These are phyloP conservation scores for Debaryomyces coudertii DNA, from an alignment of 1,139 yeast species.

Conservation along the genomic window DNA sequence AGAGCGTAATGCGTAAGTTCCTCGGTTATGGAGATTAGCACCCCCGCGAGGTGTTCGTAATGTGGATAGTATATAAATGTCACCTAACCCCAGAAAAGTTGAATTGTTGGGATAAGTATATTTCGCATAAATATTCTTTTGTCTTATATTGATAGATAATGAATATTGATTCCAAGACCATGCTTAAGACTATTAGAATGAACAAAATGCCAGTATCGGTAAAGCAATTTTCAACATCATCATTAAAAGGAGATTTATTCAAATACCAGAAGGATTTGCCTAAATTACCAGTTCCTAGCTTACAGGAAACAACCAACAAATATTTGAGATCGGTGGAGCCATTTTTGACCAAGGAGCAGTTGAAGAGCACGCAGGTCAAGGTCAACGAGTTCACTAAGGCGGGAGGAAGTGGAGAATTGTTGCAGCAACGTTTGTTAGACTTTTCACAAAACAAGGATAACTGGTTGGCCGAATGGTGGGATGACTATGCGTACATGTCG, in stretches of 20 bases:
- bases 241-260: constrained; percentile 67
- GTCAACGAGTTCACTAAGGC: constrained; percentile 67
- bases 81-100: constrained; percentile 1
- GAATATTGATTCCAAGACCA: constrained; percentile 10
- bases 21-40: constrained; percentile 7
- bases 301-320: constrained; percentile 68
- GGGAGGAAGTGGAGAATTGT: constrained; percentile 65
- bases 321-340: constrained; percentile 80
- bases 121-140: neutral
- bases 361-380: constrained; percentile 55
- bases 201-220: constrained; percentile 16
- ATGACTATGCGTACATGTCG: constrained; percentile 86
- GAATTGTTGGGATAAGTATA: neutral
- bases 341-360: constrained; percentile 55
- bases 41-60: constrained; percentile 9
- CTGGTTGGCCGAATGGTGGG: constrained; percentile 96
- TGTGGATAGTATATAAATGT: constrained; percentile 2
- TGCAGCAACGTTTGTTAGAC: constrained; percentile 67
- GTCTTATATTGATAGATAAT: constrained; percentile 3
- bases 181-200: constrained; percentile 17
- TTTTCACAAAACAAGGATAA: constrained; percentile 70
- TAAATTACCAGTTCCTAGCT: constrained; percentile 82
- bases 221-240: constrained; percentile 36
- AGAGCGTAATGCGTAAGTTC: constrained; percentile 1
- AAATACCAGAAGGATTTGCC: constrained; percentile 79